Percentiles rank a stretch among this genome's conserved stretches.
Conservation (phyloP, 495 filamentous ascomycete genomes). For the Rhizodiscina lignyota region DNA sequence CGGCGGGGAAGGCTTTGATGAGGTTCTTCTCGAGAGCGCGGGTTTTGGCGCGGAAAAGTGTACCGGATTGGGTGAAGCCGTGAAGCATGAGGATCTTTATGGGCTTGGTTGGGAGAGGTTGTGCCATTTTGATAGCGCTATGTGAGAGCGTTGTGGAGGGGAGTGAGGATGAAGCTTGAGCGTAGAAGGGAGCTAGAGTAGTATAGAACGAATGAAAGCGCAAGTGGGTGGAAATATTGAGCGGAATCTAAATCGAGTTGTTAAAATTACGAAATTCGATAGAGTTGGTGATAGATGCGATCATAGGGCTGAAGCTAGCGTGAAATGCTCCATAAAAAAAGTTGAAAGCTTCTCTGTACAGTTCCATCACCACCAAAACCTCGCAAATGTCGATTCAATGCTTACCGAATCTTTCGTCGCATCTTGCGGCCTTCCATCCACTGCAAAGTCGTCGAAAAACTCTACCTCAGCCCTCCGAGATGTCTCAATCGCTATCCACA, state of each 20-base stretch:
- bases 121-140: constrained; percentile 2
- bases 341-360: no score
- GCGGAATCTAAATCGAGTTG: no score
- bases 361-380: no score
- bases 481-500: constrained; percentile 70
- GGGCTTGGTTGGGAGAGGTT: constrained; percentile 3
- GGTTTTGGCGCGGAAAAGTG: constrained; percentile 77
- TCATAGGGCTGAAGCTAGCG: no score
- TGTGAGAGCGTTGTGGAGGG: background rate
- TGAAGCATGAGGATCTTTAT: constrained; percentile 31
- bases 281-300: no score
- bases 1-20: constrained; percentile 46
- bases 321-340: no score
- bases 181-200: no score
- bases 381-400: constrained; percentile 28
- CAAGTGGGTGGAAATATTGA: no score
- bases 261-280: no score
- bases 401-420: constrained; percentile 69
- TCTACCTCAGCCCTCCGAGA: constrained; percentile 54
- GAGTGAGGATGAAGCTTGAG: constrained; percentile 1
- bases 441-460: constrained; percentile 43
- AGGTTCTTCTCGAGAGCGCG: constrained; percentile 71
- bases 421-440: constrained; percentile 32
- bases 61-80: constrained; percentile 83
- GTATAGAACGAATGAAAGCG: no score